Conservation (phyloP, 1,139 yeast genomes). For the Yamadazyma aaseri region DNA sequence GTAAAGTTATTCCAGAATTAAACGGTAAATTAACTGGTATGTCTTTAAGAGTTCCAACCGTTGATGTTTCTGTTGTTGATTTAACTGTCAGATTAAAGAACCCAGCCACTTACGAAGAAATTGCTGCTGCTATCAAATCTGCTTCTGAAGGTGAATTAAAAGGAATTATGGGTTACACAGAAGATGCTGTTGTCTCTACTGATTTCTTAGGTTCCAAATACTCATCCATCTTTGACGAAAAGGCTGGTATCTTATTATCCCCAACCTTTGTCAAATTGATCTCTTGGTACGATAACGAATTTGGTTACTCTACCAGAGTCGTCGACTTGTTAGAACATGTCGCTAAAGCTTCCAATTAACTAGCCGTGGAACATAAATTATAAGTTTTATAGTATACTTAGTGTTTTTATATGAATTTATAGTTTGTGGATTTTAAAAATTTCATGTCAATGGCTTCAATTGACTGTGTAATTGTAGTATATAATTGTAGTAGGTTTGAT, state of each 20-base stretch:
- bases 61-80: conserved; percentile 70
- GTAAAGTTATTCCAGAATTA: conserved; percentile 84
- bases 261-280: conserved; percentile 83
- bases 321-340: conserved; percentile 79
- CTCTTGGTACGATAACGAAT: conserved; percentile 91
- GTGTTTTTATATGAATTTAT: background rate
- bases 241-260: conserved; percentile 81
- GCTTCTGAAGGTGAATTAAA: conserved; percentile 69
- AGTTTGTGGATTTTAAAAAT: background rate
- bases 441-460: background rate
- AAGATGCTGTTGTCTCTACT: conserved; percentile 82
- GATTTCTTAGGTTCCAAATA: conserved; percentile 77
- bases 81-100: conserved; percentile 57
- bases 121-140: conserved; percentile 67
- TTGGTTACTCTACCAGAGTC: conserved; percentile 90
- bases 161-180: conserved; percentile 82
- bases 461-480: too few relatives aligned
- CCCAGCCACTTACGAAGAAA: conserved; percentile 72
- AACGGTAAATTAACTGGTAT: conserved; percentile 89
- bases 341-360: conserved; percentile 46
- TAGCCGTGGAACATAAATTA: conserved; percentile 17
- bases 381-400: background rate
- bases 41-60: conserved; percentile 86
- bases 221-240: conserved; percentile 82
- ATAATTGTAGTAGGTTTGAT: too few relatives aligned